phyloP scores from a whole-genome alignment of 148 eudicot species.

The Hydrangea macrophylla region DNA sequence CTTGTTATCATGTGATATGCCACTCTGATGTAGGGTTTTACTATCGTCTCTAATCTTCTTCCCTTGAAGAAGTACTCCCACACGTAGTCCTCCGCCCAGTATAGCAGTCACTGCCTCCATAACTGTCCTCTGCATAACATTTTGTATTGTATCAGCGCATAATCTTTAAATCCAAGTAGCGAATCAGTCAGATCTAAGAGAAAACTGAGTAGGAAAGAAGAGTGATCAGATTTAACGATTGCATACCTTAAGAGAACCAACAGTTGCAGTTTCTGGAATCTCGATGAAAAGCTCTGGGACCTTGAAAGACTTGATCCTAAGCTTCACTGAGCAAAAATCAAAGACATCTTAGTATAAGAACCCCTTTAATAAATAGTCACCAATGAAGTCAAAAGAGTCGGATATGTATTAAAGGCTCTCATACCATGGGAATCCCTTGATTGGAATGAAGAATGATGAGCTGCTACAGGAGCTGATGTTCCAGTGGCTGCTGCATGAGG shows the following conservation, averaged over 20 bases:
- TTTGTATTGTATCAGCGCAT: not conserved
- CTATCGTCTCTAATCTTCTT: slow-evolving; percentile 86
- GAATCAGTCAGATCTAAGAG: not conserved
- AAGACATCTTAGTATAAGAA: slow-evolving; percentile 29
- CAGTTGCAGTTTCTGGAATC: slow-evolving; percentile 69
- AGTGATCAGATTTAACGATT: not conserved
- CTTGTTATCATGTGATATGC: slow-evolving; percentile 62
- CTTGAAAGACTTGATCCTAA: slow-evolving; percentile 71
- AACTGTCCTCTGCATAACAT: slow-evolving; percentile 61
- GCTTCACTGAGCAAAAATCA: slow-evolving; percentile 60
- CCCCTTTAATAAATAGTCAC: slow-evolving; percentile 6
- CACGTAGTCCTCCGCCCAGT: slow-evolving; percentile 73
- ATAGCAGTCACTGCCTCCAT: slow-evolving; percentile 85
- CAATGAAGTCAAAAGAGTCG: slow-evolving; percentile 15
- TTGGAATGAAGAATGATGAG: slow-evolving; percentile 45
- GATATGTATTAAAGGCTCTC: slow-evolving; percentile 23
- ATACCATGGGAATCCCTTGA: slow-evolving; percentile 76
- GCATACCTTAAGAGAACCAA: slow-evolving; percentile 68
- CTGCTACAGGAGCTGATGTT: slow-evolving; percentile 37
- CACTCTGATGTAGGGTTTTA: slow-evolving; percentile 70
- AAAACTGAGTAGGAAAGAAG: not conserved
- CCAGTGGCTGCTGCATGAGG: slow-evolving; percentile 54
- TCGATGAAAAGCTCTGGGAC: slow-evolving; percentile 78
- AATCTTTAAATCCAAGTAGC: not conserved
- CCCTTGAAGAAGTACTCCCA: slow-evolving; percentile 85